phyloP scores from a whole-genome alignment of 2,329 filamentous ascomycete species.

The Clathrospora elynae region DNA sequence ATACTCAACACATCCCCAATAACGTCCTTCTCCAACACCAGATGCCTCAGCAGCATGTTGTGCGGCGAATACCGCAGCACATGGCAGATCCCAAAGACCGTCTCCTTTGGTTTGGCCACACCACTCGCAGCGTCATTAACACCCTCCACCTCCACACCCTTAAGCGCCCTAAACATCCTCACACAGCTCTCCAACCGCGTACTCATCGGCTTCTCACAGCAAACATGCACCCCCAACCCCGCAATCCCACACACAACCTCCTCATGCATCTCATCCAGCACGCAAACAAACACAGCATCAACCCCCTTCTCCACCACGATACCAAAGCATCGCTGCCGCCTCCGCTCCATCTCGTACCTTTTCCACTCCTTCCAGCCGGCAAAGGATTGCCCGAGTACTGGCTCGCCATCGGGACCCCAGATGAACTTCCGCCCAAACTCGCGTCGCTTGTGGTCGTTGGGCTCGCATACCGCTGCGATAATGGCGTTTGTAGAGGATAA shows the following conservation, averaged over 20 bases:
- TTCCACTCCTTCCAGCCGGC: constrained; percentile 75
- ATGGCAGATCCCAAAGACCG: constrained; percentile 88
- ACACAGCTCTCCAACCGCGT: constrained; percentile 79
- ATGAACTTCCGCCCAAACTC: constrained; percentile 74
- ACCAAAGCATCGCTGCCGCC: constrained; percentile 51
- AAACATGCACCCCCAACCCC: constrained; percentile 73
- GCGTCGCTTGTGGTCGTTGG: constrained; percentile 74
- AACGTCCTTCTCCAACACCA: constrained; percentile 74
- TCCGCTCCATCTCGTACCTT: constrained; percentile 69
- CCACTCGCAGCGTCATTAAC: not conserved
- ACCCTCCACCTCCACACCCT: constrained; percentile 28
- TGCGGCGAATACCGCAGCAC: constrained; percentile 92
- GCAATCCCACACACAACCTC: constrained; percentile 78
- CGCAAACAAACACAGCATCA: constrained; percentile 70
- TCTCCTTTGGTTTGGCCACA: constrained; percentile 24
- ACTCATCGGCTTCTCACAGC: constrained; percentile 94
- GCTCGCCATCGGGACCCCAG: constrained; percentile 60
- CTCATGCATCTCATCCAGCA: constrained; percentile 86
- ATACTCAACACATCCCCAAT: constrained; percentile 86
- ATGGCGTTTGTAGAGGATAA: constrained; percentile 54
- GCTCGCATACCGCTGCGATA: constrained; percentile 81
- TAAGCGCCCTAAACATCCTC: constrained; percentile 68
- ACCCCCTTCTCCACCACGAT: constrained; percentile 44
- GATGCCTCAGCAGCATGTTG: constrained; percentile 79
- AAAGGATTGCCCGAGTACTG: constrained; percentile 71